Conservation (phyloP, 495 filamentous ascomycete genomes). For the Penicillium paradoxum region DNA sequence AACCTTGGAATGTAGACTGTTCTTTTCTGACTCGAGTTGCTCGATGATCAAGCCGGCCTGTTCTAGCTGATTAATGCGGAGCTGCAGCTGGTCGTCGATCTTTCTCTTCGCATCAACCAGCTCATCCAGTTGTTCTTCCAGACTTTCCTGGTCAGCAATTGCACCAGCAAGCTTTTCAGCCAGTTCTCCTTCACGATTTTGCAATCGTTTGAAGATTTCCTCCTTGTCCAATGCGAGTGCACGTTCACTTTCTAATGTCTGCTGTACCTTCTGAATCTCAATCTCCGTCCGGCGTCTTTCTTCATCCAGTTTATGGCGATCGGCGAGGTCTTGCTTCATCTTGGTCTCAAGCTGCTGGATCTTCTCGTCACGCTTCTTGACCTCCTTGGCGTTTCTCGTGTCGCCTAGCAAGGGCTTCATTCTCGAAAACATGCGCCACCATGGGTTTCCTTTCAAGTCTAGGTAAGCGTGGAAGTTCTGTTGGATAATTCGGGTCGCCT, state of each 20-base stretch:
- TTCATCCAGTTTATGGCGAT: slow-evolving; percentile 80
- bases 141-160: slow-evolving; percentile 88
- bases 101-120: slow-evolving; percentile 85
- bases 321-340: slow-evolving; percentile 69
- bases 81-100: slow-evolving; percentile 77
- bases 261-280: slow-evolving; percentile 83
- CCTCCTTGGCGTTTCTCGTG: slow-evolving; percentile 82
- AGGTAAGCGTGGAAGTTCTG: slow-evolving; percentile 87
- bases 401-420: slow-evolving; percentile 95
- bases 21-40: slow-evolving; percentile 79
- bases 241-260: slow-evolving; percentile 91
- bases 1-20: slow-evolving; percentile 60
- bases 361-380: slow-evolving; percentile 90
- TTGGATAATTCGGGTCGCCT: slow-evolving; percentile 92
- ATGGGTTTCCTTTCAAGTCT: slow-evolving; percentile 82
- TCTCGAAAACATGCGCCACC: slow-evolving; percentile 93
- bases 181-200: slow-evolving; percentile 80
- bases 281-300: slow-evolving; percentile 81
- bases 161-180: slow-evolving; percentile 87
- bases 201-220: slow-evolving; percentile 94
- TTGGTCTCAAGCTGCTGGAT: slow-evolving; percentile 80
- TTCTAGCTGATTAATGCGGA: slow-evolving; percentile 75
- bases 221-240: slow-evolving; percentile 95
- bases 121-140: slow-evolving; percentile 90
- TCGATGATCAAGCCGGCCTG: slow-evolving; percentile 85